Evolutionary conservation across 371 early-diverging fungal species (phyloP), one percentile per base, ranked within the genome.

Genomic region (Homolaphlyctis polyrhiza): DNA sequence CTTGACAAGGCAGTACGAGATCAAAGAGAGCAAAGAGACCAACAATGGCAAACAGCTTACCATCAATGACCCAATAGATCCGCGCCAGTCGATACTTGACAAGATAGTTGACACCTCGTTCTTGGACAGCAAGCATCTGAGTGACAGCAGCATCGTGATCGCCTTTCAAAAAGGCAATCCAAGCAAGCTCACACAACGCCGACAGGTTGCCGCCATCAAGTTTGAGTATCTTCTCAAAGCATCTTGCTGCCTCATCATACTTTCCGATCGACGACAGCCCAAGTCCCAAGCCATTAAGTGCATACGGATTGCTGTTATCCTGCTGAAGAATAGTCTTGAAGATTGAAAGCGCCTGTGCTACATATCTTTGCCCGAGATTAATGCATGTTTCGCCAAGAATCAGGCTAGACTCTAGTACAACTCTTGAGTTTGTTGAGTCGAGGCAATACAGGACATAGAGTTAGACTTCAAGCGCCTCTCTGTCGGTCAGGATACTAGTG

Each of bases 61-160:
- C 92, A 60, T 84, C 89, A 81, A 87, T 81, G 6, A 74, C 84
- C 90, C 92, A 96, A 66, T 89, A 89, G 0, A 87, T 77, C n/a
- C 86, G 71, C 1, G 91, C 94, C 3, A 92, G 64, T 1, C 91
- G 79, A 61, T 85, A 89, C 45, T 84, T 72, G 63, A 86, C 82
- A 29, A 79, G 66, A 1, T 89, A 86, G 14, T 71, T 59, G 18
- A 67, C 68, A 4, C 72, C 60, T 2, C 76, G 65, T 1, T 72
- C 76, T 29, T 90, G 69, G 1, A 87, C 89, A 3, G 78, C 68
- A 2, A 71, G 59, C 5, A 86, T 72, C n/a, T 70, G 74, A n/a
- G 78, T 72, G 29, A 83, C 71, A 2, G 91, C 90, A 48, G 71
- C 71, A 11, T 77, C 78, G 61, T 76, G 80, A 21, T 86, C 76